Base-by-base conservation (phyloP, 129 eudicot species). In the Cynara cardunculus region DNA sequence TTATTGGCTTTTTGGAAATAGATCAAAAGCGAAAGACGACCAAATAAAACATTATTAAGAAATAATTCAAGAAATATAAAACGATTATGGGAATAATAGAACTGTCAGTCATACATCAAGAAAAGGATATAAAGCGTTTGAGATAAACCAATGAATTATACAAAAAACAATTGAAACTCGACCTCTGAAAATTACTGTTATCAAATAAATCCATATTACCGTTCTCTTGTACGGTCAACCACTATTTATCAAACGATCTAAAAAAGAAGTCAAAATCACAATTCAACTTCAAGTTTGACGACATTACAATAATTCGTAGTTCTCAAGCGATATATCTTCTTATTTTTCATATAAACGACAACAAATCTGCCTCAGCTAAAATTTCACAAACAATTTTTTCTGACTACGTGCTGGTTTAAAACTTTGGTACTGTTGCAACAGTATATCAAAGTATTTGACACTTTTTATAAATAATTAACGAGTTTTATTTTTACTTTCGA, bases 11-110 rank as follows among this genome's bases (percentile, higher is more conserved):
- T 70, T 70, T 1, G 72, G 62, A 80, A 80, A 72, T 65, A 72
- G 16, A 64, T 24, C 16, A 78, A 80, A 59, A 80, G 72, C 56
- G 83, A 80, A 72, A 71, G 22, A 24, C 78, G 12, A 59, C 83
- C 72, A 37, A 80, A 34, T 80, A 16, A 59, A 72, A 19, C 77
- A 56, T 72, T 59, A 56, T 80, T 32, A 31, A 22, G 72, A 34
- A 44, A 30, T 49, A 79, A 22, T 44, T 41, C 28, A 11, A 44
- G 28, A 30, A 26, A 4, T 56, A 35, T 1, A n/a, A 72, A 3
- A 14, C 25, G 66, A 9, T 25, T 41, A 4, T 21, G 12, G 5
- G 65, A n/a, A n/a, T 56, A 56, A 56, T 56, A 18, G 9, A 18
- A 56, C 22, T n/a, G 65, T 56, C 65, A 56, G n/a, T 56, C 65